Base-by-base conservation (phyloP, 108 stramenopile species). In the Parmales sp. region DNA sequence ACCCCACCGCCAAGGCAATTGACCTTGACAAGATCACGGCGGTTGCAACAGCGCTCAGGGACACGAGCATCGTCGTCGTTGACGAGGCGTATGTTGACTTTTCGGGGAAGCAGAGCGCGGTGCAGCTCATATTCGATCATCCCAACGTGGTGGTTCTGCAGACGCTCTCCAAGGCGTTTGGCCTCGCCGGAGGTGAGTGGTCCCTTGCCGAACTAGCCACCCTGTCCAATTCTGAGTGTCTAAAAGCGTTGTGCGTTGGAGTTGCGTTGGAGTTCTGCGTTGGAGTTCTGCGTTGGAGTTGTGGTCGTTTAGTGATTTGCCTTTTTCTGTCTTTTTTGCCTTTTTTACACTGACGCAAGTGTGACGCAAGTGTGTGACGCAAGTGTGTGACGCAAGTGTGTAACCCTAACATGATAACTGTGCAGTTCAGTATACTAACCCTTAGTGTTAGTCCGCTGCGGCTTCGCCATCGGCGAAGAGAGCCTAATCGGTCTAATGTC, bases 51-150 rank as follows among this genome's bases (percentile, higher is more conserved):
- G 65, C 73, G 0, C 54, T 76, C 25, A 36, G 63, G 11, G 85
- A 80, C 65, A 51, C 81, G 11, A 86, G 88, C 46, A 69, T 96
- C 26, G 79, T 96, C 39, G 87, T 95, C 46, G 92, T 96, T 50
- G 95, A 96, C 70, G 95, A 96, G 80, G 95, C 95, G 7, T 96
- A 96, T 67, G 83, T 96, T 19, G 95, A 96, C 73, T 96, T 94
- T 72, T 51, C 38, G 8, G 69, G 75, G 9, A 72, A 76, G 9
- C 74, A 72, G 6, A 78, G 77, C 23, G 84, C 89, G 16, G 54
- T 81, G 46, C 73, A 69, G 44, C 79, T 93, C 37, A 63, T 95
- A 19, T 37, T 75, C 46, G 70, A 78, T 65, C 86, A 86, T 41
- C 66, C 48, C 18, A 90, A 90, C 64, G 68, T 94, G 39, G 90